Percentiles rank a stretch among this genome's conserved stretches.
These are phyloP conservation scores for Allantophomopsis cytisporea DNA, from an alignment of 2,329 filamentous ascomycete species.

Conservation along the genomic window DNA sequence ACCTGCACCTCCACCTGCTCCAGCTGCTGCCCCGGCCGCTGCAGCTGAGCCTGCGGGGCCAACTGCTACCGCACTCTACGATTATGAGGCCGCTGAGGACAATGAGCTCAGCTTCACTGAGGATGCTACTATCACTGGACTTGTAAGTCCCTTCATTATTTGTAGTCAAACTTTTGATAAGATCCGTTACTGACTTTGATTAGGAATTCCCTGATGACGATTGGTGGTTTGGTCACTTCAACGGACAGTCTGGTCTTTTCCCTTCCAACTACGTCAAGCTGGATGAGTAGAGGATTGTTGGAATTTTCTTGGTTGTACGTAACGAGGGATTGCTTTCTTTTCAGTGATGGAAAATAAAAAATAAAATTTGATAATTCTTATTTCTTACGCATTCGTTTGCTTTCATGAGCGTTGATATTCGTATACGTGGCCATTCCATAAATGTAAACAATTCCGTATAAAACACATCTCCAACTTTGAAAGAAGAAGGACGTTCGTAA, in stretches of 20 bases:
- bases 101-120: constrained; percentile 84
- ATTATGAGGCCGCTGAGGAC: constrained; percentile 94
- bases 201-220: constrained; percentile 95
- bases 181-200: constrained; percentile 5
- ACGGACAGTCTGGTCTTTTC: constrained; percentile 74
- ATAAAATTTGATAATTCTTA: too few relatives aligned
- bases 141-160: constrained; percentile 39
- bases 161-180: not conserved
- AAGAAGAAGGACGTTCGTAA: too few relatives aligned
- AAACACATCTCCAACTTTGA: too few relatives aligned
- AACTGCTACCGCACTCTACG: constrained; percentile 77
- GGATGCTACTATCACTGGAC: constrained; percentile 63
- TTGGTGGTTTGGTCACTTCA: constrained; percentile 91
- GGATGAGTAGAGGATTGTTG: constrained; percentile 10
- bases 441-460: too few relatives aligned
- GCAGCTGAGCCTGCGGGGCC: constrained; percentile 25
- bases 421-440: too few relatives aligned
- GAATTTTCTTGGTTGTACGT: too few relatives aligned
- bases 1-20: constrained; percentile 24
- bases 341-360: too few relatives aligned
- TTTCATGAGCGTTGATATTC: too few relatives aligned
- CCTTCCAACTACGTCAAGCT: constrained; percentile 58
- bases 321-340: too few relatives aligned
- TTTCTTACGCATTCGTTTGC: too few relatives aligned
- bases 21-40: constrained; percentile 21